These are phyloP conservation scores for Cokeromyces recurvatus DNA, from an alignment of 371 early-diverging fungal species.

Conservation along the genomic window DNA sequence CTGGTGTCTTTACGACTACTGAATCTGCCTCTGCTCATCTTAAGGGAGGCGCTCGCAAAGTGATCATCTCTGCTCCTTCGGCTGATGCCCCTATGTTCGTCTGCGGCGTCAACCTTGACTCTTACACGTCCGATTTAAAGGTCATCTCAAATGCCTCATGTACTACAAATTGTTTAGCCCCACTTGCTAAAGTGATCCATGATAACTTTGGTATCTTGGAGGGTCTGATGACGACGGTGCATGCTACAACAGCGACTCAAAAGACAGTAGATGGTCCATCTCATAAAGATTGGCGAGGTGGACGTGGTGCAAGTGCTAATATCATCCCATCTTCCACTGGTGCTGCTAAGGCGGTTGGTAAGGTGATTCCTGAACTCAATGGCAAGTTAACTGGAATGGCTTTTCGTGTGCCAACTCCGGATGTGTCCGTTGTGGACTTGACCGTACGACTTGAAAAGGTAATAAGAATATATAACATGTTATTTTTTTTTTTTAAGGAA, in stretches of 20 bases:
- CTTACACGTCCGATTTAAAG: conserved; percentile 79
- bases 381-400: conserved; percentile 99
- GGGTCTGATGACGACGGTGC: conserved; percentile 94
- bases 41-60: conserved; percentile 95
- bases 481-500: too few species aligned
- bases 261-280: conserved; percentile 99
- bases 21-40: conserved; percentile 90
- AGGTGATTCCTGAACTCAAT: conserved; percentile 96
- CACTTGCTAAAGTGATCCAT: conserved; percentile 96
- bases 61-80: conserved; percentile 98
- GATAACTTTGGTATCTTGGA: conserved; percentile 90
- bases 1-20: conserved; percentile 95
- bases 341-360: conserved; percentile 91
- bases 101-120: conserved; percentile 92
- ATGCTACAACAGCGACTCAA: conserved; percentile 98
- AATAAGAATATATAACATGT: too few species aligned
- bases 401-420: conserved; percentile 96
- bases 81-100: conserved; percentile 86
- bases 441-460: conserved; percentile 88
- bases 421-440: conserved; percentile 99
- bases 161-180: conserved; percentile 99
- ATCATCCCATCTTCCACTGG: conserved; percentile 99
- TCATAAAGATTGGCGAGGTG: conserved; percentile 94
- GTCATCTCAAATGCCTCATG: conserved; percentile 99
- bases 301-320: conserved; percentile 94